phyloP scores from a whole-genome alignment of 257 asterid species.

The Gentiana macrophylla region DNA sequence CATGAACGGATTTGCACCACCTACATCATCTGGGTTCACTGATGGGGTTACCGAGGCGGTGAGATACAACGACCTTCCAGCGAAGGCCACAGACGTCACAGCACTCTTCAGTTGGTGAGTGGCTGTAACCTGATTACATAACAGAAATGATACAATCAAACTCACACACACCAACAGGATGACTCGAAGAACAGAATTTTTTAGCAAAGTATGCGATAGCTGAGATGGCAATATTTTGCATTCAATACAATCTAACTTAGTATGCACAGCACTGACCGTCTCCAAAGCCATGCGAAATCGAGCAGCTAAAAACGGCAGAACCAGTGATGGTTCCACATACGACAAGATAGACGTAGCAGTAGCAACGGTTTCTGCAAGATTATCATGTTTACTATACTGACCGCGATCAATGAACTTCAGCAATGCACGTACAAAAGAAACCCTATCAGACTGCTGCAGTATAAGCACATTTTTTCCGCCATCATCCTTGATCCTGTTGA shows the following conservation, averaged over 20 bases:
- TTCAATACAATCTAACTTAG: not conserved
- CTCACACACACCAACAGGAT: constrained; percentile 7
- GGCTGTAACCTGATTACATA: constrained; percentile 76
- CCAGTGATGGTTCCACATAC: constrained; percentile 84
- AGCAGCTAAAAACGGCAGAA: constrained; percentile 83
- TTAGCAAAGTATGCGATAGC: not conserved
- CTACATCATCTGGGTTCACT: constrained; percentile 30
- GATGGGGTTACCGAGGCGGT: constrained; percentile 39
- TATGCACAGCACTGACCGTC: constrained; percentile 50
- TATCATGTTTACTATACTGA: constrained; percentile 89
- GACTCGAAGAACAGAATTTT: constrained; percentile 10
- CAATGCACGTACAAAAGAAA: constrained; percentile 58
- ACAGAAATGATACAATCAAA: constrained; percentile 6
- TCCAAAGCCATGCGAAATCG: constrained; percentile 99
- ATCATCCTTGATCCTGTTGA: constrained; percentile 55
- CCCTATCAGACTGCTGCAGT: constrained; percentile 64
- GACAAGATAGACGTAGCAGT: constrained; percentile 88
- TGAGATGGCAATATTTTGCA: not conserved
- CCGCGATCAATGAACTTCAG: constrained; percentile 96
- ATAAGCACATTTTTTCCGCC: constrained; percentile 38
- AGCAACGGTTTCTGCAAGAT: constrained; percentile 94
- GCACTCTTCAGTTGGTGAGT: constrained; percentile 99
- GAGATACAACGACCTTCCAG: constrained; percentile 76
- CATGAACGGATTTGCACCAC: constrained; percentile 48
- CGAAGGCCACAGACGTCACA: constrained; percentile 79